Conservation (phyloP, 2,329 filamentous ascomycete species). For the Cordyceps tenuipes region DNA sequence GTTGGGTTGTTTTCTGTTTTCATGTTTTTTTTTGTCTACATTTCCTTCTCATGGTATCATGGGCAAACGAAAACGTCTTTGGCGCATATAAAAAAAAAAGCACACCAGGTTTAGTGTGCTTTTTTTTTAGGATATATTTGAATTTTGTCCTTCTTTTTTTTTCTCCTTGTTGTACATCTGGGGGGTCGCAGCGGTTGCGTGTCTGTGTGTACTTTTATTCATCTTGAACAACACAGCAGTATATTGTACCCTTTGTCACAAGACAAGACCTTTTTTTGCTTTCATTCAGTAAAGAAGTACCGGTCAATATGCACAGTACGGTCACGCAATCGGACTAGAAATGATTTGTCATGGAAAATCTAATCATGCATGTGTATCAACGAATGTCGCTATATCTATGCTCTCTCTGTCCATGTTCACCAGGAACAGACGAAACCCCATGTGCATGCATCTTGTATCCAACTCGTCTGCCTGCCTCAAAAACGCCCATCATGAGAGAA, state of each 20-base stretch:
- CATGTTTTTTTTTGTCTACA: background rate
- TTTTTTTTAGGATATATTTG: background rate
- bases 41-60: background rate
- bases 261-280: background rate
- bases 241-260: background rate
- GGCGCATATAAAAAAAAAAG: slow-evolving; percentile 2
- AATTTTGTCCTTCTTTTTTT: background rate
- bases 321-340: background rate
- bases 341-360: background rate
- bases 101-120: background rate
- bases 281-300: no score
- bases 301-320: background rate
- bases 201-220: slow-evolving; percentile 6
- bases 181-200: background rate
- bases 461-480: background rate
- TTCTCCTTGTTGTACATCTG: background rate
- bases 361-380: background rate
- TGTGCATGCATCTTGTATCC: background rate
- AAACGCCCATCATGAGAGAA: background rate
- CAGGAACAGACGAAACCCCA: slow-evolving; percentile 4
- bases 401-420: background rate
- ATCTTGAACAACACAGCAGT: background rate
- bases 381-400: background rate
- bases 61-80: background rate
- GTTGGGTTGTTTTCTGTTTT: background rate